Evolutionary conservation across 2,329 filamentous ascomycete genomes (phyloP), one percentile per base, ranked within the genome.

Genomic region (Nothomitra cinnamomea): DNA sequence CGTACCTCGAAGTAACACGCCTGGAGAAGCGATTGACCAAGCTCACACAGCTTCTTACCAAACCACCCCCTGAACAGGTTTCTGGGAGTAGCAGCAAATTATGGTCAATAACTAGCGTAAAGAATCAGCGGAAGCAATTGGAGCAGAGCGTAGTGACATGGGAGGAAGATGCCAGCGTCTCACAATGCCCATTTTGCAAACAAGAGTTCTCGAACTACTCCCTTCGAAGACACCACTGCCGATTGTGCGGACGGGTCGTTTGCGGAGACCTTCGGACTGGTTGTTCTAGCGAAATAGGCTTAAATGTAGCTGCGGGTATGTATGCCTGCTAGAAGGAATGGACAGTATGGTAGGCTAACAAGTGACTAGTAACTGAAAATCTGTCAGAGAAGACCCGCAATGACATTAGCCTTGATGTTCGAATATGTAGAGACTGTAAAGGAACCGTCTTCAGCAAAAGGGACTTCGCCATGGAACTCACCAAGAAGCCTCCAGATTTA

Each of bases 131-230:
- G 51, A 92, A 95, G 64, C 64, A 78, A 13, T 70, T 96, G 3
- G 92, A 98, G 64, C 92, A 98, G 64, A 88, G 85, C 0, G 79
- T 98, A 6, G 89, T 98, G 15, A 84, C 83, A 0, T 98, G 92
- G 92, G 86, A 98, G 66, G 89, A 96, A 52, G 92, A 98, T 66
- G 75, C 82, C 0, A 78, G 74, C 32, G 88, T 98, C 4, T 57
- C 74, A 1, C 81, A 82, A 58, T 98, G 92, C 63, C 92, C 92
- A 0, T 95, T 95, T 63, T 98, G 92, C 62, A 86, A 94, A 63
- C 92, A 98, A 62, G 87, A 95, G 54, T 98, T 98, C 66, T 84
- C 87, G 0, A 84, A 82, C 13, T 96, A 95, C 77, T 85, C 87
- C 1, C 94, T 96, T 62, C 79, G 92, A 61, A 75, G 92, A 59